Evolutionary conservation across 2,329 filamentous ascomycete species (phyloP).

Genomic region (Drechmeria coniospora): DNA sequence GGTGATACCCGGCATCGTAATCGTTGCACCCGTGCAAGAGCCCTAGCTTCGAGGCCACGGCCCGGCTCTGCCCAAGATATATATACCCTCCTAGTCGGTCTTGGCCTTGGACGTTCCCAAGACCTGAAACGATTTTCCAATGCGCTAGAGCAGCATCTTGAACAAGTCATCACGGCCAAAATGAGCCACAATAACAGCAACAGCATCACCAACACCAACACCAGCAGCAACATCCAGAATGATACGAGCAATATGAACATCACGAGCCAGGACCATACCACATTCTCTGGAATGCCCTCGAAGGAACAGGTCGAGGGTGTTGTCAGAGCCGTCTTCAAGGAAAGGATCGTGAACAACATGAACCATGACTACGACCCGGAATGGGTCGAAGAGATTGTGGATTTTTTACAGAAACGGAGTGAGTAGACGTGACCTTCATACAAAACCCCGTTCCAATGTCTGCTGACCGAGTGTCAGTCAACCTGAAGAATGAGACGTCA

Average conservation of each 20-base stretch:
- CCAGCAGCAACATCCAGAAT: too few relatives aligned
- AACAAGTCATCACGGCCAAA: too few relatives aligned
- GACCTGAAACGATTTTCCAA: neutral
- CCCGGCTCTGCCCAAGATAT: neutral
- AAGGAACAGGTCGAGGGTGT: conserved; percentile 7
- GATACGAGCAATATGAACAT: too few relatives aligned
- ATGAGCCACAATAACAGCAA: too few relatives aligned
- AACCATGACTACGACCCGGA: conserved; percentile 3
- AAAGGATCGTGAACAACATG: conserved; percentile 1
- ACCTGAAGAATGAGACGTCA: neutral
- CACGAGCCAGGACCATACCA: too few relatives aligned
- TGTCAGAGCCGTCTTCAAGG: conserved; percentile 2
- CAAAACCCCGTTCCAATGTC: neutral
- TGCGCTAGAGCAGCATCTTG: too few relatives aligned
- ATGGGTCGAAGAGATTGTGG: conserved; percentile 6
- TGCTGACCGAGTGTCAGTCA: conserved; percentile 1
- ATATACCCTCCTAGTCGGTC: neutral
- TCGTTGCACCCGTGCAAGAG: too few relatives aligned
- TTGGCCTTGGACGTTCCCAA: neutral
- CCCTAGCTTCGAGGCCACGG: too few relatives aligned
- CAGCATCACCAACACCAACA: too few relatives aligned
- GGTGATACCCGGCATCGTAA: too few relatives aligned
- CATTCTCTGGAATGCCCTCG: neutral
- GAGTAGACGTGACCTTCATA: neutral
- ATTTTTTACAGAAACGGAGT: conserved; percentile 2